Evolutionary conservation across 805 yeast species (phyloP), one percentile per base, ranked within the genome.

Genomic region (Saturnispora mendoncae): DNA sequence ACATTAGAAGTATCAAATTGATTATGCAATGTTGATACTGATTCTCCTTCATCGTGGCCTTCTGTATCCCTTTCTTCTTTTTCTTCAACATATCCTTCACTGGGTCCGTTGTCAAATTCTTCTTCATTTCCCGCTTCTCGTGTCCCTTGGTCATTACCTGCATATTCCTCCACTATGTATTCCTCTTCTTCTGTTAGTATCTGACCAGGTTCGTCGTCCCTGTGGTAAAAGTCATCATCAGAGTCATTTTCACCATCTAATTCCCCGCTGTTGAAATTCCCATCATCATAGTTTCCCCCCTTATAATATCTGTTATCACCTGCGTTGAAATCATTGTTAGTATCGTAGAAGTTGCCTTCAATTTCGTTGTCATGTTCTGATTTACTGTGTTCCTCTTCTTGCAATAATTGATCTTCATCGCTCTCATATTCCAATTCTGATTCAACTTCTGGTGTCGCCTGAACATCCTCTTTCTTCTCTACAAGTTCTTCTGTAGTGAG

Each of bases 341-440:
- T 36, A 41, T 33, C 39, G n/a, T 27, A 26, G 13, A 15, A 20
- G 8, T 18, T 21, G 4, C 26, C 41, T 12, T 15, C 19, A 10
- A 15, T 30, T 14, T 30, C 20, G 8, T 30, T 5, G 12, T 30
- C 15, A 2, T 30, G 14, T 4, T 15, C 19, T 30, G 10, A 13
- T 4, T 30, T 17, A 6, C 10, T 10, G 10, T 23, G 6, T 23
- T 23, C 26, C 10, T 23, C 26, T 23, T 23, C 26, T 7, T 10
- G 28, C 14, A 4, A 6, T 19, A 29, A 29, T 20, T 31, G 23
- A 23, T 30, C 35, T 4, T 40, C 40, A 26, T 56, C 60, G 41
- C 61, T 53, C 48, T 64, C 56, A 44, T 55, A 47, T 47, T 60
- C 54, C 50, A 60, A 41, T 46, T 54, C 49, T 47, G 63, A 47